These are phyloP conservation scores for Priceomyces carsonii DNA, from an alignment of 805 yeast species.

Conservation along the genomic window DNA sequence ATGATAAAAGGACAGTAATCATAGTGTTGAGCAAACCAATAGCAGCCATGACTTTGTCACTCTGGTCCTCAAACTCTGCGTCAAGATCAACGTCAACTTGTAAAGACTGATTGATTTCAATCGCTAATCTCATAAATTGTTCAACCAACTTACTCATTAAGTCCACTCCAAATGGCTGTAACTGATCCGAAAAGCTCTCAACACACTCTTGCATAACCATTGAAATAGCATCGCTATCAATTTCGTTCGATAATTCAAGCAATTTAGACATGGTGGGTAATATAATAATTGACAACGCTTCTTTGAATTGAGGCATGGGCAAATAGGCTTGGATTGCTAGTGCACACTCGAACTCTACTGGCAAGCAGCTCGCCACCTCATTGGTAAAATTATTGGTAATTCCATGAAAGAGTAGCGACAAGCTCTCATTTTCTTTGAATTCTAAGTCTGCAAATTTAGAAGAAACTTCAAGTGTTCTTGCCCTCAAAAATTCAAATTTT, in stretches of 20 bases:
- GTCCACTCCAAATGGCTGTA: constrained; percentile 77
- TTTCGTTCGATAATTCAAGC: constrained; percentile 69
- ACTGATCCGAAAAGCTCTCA: constrained; percentile 80
- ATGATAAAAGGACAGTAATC: constrained; percentile 75
- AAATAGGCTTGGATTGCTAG: constrained; percentile 82
- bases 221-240: constrained; percentile 85
- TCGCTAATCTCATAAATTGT: constrained; percentile 55
- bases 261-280: constrained; percentile 82
- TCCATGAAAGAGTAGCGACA: constrained; percentile 31
- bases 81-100: constrained; percentile 26
- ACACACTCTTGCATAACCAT: constrained; percentile 96
- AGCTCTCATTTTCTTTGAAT: constrained; percentile 35
- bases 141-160: constrained; percentile 58
- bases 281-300: constrained; percentile 65
- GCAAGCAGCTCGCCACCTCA: constrained; percentile 43
- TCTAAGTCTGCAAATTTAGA: constrained; percentile 64
- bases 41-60: constrained; percentile 81
- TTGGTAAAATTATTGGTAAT: constrained; percentile 30
- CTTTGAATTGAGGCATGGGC: constrained; percentile 62
- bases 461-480: constrained; percentile 68
- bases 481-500: constrained; percentile 65
- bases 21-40: constrained; percentile 79
- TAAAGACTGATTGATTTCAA: constrained; percentile 54
- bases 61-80: constrained; percentile 32
- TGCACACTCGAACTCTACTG: constrained; percentile 83